phyloP scores from a whole-genome alignment of 148 eudicot species.

The Rhododendron mucronatum region DNA sequence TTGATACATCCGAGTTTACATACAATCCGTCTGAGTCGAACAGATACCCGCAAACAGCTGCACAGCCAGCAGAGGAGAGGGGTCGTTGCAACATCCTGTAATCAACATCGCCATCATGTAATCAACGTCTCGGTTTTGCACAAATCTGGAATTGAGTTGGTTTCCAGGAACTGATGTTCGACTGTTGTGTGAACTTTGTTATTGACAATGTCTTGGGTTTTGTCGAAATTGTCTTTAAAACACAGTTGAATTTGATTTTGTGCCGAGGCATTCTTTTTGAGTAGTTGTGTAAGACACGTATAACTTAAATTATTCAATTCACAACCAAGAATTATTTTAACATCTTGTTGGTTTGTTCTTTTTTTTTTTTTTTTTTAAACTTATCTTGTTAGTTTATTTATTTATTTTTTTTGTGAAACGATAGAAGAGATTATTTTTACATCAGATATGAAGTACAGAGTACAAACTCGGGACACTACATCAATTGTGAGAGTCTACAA shows the following conservation, averaged over 20 bases:
- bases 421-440: too few species aligned
- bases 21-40: conserved; percentile 73
- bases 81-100: conserved; percentile 82
- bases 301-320: too few species aligned
- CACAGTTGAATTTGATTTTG: neutral
- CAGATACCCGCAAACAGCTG: conserved; percentile 55
- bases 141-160: neutral
- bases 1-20: conserved; percentile 91
- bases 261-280: neutral
- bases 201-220: neutral
- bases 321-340: too few species aligned
- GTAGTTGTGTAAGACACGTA: neutral
- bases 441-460: too few species aligned
- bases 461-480: too few species aligned
- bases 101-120: conserved; percentile 55
- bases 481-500: too few species aligned
- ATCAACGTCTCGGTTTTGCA: conserved; percentile 12
- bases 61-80: conserved; percentile 58
- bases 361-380: too few species aligned
- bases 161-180: neutral
- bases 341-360: neutral
- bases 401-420: too few species aligned
- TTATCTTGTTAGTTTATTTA: too few species aligned
- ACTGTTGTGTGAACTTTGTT: neutral
- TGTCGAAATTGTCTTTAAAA: neutral